phyloP scores from a whole-genome alignment of 345 rosid species.

The Dipteronia dyeriana region DNA sequence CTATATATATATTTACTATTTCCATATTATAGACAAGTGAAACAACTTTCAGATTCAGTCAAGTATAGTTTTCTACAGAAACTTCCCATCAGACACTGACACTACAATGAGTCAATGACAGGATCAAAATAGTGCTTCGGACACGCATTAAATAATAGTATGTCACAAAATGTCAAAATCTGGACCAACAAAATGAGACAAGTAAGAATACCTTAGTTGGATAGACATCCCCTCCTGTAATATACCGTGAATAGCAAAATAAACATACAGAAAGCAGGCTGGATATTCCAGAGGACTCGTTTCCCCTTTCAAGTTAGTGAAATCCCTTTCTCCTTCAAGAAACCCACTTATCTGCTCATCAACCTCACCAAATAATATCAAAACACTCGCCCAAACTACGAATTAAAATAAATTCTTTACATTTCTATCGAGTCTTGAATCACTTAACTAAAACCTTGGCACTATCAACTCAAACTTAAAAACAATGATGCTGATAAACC shows the following conservation, averaged over 20 bases:
- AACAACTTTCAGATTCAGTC: background rate
- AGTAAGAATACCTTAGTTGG: slow-evolving; percentile 66
- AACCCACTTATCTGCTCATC: slow-evolving; percentile 74
- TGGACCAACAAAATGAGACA: background rate
- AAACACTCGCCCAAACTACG: slow-evolving; percentile 14
- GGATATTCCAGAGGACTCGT: slow-evolving; percentile 97
- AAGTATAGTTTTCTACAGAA: background rate
- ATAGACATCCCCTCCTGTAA: slow-evolving; percentile 72
- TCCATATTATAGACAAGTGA: background rate
- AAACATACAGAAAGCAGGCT: slow-evolving; percentile 91
- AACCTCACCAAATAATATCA: slow-evolving; percentile 13
- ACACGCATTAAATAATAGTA: background rate
- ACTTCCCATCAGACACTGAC: background rate
- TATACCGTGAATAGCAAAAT: slow-evolving; percentile 60
- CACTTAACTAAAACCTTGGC: background rate
- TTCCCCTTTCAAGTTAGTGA: slow-evolving; percentile 80
- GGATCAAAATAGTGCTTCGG: background rate
- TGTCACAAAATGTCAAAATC: background rate
- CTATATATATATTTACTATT: background rate
- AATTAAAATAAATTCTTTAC: background rate
- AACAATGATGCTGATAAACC: slow-evolving; percentile 38
- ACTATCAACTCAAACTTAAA: no score
- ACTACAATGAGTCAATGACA: background rate
- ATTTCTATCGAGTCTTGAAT: background rate
- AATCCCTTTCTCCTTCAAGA: slow-evolving; percentile 90